Base-by-base conservation (phyloP, 148 eudicot species). In the Agrostemma githago region DNA sequence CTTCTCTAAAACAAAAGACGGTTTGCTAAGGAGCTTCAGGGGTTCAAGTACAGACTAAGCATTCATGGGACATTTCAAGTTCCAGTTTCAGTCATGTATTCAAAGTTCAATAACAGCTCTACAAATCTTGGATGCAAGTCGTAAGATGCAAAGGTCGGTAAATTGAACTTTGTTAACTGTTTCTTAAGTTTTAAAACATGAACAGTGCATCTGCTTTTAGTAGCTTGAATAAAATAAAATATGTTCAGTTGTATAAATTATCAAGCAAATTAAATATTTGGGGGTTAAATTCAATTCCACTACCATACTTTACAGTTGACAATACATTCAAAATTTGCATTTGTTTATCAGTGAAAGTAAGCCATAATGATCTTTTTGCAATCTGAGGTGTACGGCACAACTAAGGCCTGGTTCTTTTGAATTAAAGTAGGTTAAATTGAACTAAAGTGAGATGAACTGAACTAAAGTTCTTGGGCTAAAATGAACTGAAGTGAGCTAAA, bases 351-450 rank as follows among this genome's bases (percentile, higher is more conserved):
- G n/a, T 16, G 51, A 59, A 54, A 66, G 53, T 72, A 62, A 37
- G 38, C 60, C 20, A 73, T 39, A 41, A 73, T 16, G 42, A 72
- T 67, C 54, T 54, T 74, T 68, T 70, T 26, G 56, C 78, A 70
- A 74, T 62, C 62, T 66, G 71, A 76, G 71, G 60, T 43, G 73
- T 73, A 78, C 66, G 42, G 54, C 54, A 75, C 71, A 62, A 11
- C 72, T 73, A 46, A 40, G 37, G 10, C 34, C 34, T 26, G 34
- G 34, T 26, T 26, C 34, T 26, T 26, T 26, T 26, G 34, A 1
- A 26, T 26, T 26, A 1, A 26, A 26, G 34, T 26, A 26, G 34
- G 34, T 26, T 26, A 26, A 26, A 26, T 26, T 26, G 34, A 26
- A 26, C 34, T 26, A 1, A 26, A 26, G 34, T 26, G 34, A 26